Base-by-base conservation (phyloP, 2,329 filamentous ascomycete species). In the Hirsutella rhossiliensis region DNA sequence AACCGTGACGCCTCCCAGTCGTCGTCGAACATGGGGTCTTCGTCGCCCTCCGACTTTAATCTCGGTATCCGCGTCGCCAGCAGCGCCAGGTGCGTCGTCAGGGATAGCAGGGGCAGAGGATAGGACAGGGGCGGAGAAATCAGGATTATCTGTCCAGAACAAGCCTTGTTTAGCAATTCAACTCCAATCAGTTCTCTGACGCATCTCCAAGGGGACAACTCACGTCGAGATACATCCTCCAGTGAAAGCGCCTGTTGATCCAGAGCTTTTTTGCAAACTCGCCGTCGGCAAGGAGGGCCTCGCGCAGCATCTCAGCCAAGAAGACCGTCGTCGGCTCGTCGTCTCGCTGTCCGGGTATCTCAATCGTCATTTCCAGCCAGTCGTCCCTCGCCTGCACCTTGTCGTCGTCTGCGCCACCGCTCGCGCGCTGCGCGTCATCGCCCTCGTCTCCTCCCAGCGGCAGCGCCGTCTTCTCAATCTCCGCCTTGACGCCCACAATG, bases 1-100 rank as follows among this genome's bases (percentile, higher is more conserved):
- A 80, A 81, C 17, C 78, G 73, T 1, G 88, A 81, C 15, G 84
- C 84, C 50, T 84, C 87, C 92, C 92, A 98, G 67, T 98, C 92
- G 65, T 98, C 92, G 67, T 96, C 84, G 65, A 98, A 98, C 59
- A 96, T 81, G 12, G 92, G 92, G 55, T 98, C 92, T 67, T 98
- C 92, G 65, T 97, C 90, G 46, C 78, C 78, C 62, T 94, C 85
- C 2, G 89, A 96, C 60, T 87, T 87, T 42, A 96, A 72, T 23
- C 80, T 76, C 8, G 92, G 92, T 3, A 97, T 73, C 50, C 84
- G 81, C 7, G 92, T 90, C 28, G 86, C 82, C 49, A 96, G 80
- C 40, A 98, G 83, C 3, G 92, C 92, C 48, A 98, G 82, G 61
- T 98, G 89, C 40, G 87, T 90, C 18, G 92, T 94, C 46, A 97